A percentile compares a stretch with the other conserved stretches of the same genome.
Evolutionary conservation across 768 basidiomycete species (phyloP).

Genomic region (Filobasidium wieringae): DNA sequence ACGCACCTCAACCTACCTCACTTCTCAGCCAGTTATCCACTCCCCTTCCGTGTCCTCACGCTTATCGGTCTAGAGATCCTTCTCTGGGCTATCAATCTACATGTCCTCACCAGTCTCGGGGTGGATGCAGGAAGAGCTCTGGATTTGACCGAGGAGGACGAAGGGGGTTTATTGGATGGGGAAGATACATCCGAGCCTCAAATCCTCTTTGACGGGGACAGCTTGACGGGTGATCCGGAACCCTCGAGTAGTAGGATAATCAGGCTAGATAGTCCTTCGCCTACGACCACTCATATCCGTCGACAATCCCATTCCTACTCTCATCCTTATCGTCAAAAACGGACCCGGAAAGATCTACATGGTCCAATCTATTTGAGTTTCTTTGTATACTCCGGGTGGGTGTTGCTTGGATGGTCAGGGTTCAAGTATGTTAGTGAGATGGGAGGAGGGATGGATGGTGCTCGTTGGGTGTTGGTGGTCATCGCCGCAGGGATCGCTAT

Average conservation of each 20-base stretch:
- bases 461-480: conserved; percentile 63
- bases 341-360: not conserved
- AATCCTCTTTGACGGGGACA: not conserved
- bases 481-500: conserved; percentile 49
- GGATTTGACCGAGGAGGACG: conserved; percentile 41
- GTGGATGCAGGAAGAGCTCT: conserved; percentile 63
- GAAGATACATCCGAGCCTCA: not conserved
- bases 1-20: conserved; percentile 33
- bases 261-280: conserved; percentile 14
- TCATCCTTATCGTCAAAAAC: not conserved
- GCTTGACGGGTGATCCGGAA: not conserved
- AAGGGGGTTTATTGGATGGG: not conserved
- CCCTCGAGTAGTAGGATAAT: conserved; percentile 28
- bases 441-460: conserved; percentile 56
- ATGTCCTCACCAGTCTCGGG: conserved; percentile 61
- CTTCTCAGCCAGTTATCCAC: conserved; percentile 49
- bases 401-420: conserved; percentile 52
- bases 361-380: conserved; percentile 52
- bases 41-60: conserved; percentile 81
- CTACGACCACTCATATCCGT: not conserved
- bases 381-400: conserved; percentile 51
- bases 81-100: conserved; percentile 87
- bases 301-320: not conserved
- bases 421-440: not conserved
- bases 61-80: conserved; percentile 68